Evolutionary conservation across 352 stramenopile species (phyloP).

Genomic region (Globisporangium rhizosaccharum): DNA sequence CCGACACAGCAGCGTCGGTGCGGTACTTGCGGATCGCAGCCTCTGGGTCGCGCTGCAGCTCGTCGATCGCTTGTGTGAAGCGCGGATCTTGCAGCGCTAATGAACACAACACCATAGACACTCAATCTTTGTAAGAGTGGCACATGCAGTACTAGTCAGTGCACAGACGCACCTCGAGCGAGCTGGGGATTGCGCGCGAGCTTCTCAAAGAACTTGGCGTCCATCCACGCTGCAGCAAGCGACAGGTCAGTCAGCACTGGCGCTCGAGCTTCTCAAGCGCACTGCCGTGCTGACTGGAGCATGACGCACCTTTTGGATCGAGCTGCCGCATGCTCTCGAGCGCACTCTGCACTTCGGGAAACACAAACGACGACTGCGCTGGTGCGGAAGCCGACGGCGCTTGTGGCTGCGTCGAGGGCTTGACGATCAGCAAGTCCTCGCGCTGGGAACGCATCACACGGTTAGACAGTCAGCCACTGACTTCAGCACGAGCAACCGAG

Average conservation of each 20-base stretch:
- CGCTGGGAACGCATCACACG: slow-evolving; percentile 14
- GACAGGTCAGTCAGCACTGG: background rate
- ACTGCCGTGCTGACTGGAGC: background rate
- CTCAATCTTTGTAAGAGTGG: background rate
- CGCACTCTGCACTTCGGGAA: slow-evolving; percentile 71
- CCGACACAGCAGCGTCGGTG: slow-evolving; percentile 47
- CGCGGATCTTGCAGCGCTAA: slow-evolving; percentile 59
- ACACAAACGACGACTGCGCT: slow-evolving; percentile 34
- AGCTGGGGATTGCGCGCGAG: slow-evolving; percentile 52
- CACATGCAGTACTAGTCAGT: background rate
- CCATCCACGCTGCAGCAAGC: slow-evolving; percentile 63
- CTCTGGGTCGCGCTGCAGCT: slow-evolving; percentile 61
- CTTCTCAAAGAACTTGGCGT: slow-evolving; percentile 64
- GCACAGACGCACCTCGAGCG: slow-evolving; percentile 28
- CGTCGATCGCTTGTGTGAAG: slow-evolving; percentile 61
- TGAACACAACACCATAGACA: background rate
- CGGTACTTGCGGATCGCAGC: slow-evolving; percentile 61
- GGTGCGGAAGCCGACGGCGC: background rate
- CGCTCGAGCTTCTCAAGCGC: background rate
- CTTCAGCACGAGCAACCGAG: background rate
- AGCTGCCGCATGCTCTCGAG: slow-evolving; percentile 55
- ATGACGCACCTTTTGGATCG: slow-evolving; percentile 46
- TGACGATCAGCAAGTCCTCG: slow-evolving; percentile 32
- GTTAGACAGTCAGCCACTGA: background rate
- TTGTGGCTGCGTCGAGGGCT: slow-evolving; percentile 3